phyloP scores from a whole-genome alignment of 2,329 filamentous ascomycete species.

The Monilinia aucupariae region DNA sequence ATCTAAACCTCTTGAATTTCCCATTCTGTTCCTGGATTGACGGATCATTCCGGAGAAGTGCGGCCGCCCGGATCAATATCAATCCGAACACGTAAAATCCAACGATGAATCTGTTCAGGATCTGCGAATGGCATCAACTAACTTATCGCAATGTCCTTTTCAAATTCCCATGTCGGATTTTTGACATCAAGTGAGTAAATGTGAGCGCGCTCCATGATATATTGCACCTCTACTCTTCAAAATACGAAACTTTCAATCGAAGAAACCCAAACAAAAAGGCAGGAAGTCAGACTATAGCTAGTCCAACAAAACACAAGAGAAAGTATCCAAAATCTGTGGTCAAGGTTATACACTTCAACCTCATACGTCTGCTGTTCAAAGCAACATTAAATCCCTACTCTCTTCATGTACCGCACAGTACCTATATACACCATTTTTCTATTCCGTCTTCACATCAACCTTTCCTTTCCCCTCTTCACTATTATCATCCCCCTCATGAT shows the following conservation, averaged over 20 bases:
- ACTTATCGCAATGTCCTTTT: not conserved
- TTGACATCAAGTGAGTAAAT: not conserved
- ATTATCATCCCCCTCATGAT: conserved; percentile 23
- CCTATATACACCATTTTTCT: not conserved
- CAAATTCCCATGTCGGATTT: not conserved
- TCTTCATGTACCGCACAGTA: not conserved
- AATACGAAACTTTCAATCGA: not conserved
- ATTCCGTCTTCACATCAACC: not conserved
- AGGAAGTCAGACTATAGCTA: not conserved
- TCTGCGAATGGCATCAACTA: not conserved
- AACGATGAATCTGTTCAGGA: not conserved
- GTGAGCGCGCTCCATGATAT: not conserved
- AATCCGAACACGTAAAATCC: not conserved
- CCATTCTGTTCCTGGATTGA: not conserved
- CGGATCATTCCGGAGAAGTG: not conserved
- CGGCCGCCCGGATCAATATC: not conserved
- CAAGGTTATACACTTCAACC: not conserved
- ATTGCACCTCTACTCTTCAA: not conserved
- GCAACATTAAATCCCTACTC: not conserved
- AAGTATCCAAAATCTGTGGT: not conserved
- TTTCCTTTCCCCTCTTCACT: conserved; percentile 16
- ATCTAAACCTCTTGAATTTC: not conserved
- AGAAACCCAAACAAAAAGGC: not conserved
- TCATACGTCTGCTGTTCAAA: not conserved
- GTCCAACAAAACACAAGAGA: not conserved